Base-by-base conservation (phyloP, 2,329 filamentous ascomycete genomes). In the Trichoderma sp. region DNA sequence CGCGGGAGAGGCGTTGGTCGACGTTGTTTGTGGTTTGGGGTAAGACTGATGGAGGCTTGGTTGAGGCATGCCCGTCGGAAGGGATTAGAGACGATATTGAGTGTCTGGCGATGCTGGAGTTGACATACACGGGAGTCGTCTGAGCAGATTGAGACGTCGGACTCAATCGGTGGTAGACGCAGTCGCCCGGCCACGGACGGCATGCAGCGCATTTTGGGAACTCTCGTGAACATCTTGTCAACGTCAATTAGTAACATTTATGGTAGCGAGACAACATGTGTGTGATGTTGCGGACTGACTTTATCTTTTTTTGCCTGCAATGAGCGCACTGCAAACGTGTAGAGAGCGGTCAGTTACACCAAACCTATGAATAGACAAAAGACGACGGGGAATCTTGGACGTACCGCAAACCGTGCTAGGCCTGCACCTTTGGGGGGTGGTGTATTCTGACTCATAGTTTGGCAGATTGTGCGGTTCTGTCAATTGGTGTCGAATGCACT, bases 271-370 rank as follows among this genome's bases (percentile, higher is more conserved):
- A 14, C 14, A 28, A 4, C 28, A 7, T 28, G 28, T 28, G 5
- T 7, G 28, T 28, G 28, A 28, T 28, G 28, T 34, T 17, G 43
- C 10, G 30, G 10, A 47, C 55, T n/a, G 5, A 58, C 55, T 47
- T 58, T 12, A 58, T 58, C 56, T 58, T 58, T n/a, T 58, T 58
- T 24, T 58, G 43, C 43, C 56, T 43, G 44, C 56, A 58, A 45
- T 58, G 56, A 7, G 56, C 34, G 26, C 56, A 47, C 56, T 58
- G 19, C 19, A 34, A 15, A 7, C 14, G 24, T 28, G 6, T 47
- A 15, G 6, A 48, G 12, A 26, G 43, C 15, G 43, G 43, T 58
- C 56, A 58, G 56, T 43, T 30, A 12, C 43, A 47, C 26, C 26
- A 24, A n/a, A 57, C 54, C 24, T 28, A 15, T 15, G 6, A 24